Conservation (phyloP, 2,329 filamentous ascomycete genomes). For the Alternaria sp. region DNA sequence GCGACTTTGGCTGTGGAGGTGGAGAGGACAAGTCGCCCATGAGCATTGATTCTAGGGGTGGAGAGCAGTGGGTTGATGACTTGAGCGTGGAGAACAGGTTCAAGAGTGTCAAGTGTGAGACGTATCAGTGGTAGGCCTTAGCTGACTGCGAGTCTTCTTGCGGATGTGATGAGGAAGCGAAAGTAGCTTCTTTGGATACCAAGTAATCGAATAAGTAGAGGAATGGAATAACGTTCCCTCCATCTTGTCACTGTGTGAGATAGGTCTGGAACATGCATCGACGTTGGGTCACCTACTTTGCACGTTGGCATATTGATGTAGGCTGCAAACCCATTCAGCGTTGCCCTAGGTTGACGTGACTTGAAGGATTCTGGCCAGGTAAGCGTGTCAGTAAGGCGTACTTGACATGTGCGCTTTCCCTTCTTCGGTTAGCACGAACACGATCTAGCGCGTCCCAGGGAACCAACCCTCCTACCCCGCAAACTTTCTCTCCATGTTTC, state of each 20-base stretch:
- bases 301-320: fast-evolving
- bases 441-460: not conserved
- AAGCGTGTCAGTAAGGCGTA: slow-evolving; percentile 10
- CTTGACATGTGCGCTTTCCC: slow-evolving; percentile 15
- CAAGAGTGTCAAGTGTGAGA: not conserved
- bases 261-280: too few species aligned
- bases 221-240: not conserved
- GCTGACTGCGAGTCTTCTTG: not conserved
- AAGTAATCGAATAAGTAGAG: not conserved
- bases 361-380: not conserved
- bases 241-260: not conserved
- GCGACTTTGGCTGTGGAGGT: not conserved
- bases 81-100: not conserved
- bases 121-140: not conserved
- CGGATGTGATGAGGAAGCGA: not conserved
- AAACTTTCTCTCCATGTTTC: not conserved
- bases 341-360: not conserved
- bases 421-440: slow-evolving; percentile 3
- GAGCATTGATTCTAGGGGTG: not conserved
- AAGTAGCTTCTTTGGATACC: not conserved
- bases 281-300: too few species aligned
- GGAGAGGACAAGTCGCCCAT: not conserved
- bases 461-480: slow-evolving; percentile 1
- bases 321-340: not conserved
- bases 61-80: not conserved